These are phyloP conservation scores for Biscogniauxia mediterranea DNA, from an alignment of 2,329 filamentous ascomycete genomes.

Conservation along the genomic window DNA sequence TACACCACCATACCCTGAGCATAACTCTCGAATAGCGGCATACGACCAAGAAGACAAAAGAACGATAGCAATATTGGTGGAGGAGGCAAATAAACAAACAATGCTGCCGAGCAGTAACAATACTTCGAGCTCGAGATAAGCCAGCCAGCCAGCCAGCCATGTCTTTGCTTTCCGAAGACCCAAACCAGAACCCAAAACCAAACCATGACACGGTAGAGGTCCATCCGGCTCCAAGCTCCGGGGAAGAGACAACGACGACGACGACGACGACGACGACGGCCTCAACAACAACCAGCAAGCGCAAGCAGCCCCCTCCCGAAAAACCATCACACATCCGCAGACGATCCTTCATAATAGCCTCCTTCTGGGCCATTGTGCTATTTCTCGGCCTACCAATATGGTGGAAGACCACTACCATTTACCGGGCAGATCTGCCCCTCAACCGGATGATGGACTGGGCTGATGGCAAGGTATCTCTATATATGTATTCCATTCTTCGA, in stretches of 20 bases:
- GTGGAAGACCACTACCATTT: conserved; percentile 93
- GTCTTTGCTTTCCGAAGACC: background rate
- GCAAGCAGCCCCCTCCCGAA: conserved; percentile 71
- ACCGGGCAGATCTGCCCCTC: conserved; percentile 79
- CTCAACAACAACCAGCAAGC: conserved; percentile 10
- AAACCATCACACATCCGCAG: conserved; percentile 65
- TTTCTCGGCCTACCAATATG: conserved; percentile 87
- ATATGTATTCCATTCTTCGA: background rate
- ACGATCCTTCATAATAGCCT: conserved; percentile 73
- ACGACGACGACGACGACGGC: conserved; percentile 3
- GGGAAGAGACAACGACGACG: background rate
- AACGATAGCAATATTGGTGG: too few relatives aligned
- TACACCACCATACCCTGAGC: background rate
- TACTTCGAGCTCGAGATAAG: background rate
- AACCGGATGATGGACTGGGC: conserved; percentile 89
- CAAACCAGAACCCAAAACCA: too few relatives aligned
- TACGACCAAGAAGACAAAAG: too few relatives aligned
- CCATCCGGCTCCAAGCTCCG: background rate
- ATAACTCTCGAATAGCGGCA: too few relatives aligned
- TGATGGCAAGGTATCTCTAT: conserved; percentile 68
- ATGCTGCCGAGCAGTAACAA: background rate
- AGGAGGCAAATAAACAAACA: background rate
- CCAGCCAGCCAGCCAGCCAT: background rate
- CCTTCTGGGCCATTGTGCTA: conserved; percentile 87
- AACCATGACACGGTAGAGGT: background rate